Percentiles rank a stretch among this genome's conserved stretches.
These are phyloP conservation scores for Blastomyces emzantsi DNA, from an alignment of 2,329 filamentous ascomycete species.

Conservation along the genomic window DNA sequence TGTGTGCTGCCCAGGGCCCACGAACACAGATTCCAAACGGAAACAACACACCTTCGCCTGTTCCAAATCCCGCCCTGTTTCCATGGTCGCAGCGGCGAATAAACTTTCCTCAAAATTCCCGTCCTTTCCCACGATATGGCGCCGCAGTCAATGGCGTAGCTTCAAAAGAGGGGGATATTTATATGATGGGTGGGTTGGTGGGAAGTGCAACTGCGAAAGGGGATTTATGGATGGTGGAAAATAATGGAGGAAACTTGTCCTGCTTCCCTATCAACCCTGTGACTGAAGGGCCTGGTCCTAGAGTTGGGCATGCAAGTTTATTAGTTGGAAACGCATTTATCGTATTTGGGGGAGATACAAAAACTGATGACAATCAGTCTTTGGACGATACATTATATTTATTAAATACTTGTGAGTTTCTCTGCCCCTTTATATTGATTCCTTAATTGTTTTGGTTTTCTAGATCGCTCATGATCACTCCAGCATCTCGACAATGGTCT, in stretches of 20 bases:
- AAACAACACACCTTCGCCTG: conserved; percentile 22
- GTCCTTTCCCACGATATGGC: conserved; percentile 93
- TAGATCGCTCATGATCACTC: conserved; percentile 24
- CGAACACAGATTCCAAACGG: conserved; percentile 46
- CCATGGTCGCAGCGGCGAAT: conserved; percentile 90
- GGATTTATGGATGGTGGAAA: conserved; percentile 96
- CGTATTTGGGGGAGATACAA: conserved; percentile 96
- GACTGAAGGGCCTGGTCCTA: conserved; percentile 84
- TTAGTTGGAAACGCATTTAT: conserved; percentile 98
- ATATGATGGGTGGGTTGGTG: conserved; percentile 94
- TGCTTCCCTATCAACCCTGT: conserved; percentile 90
- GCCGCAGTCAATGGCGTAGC: conserved; percentile 87
- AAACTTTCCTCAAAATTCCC: conserved; percentile 72
- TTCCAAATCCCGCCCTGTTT: conserved; percentile 72
- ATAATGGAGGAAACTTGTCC: conserved; percentile 67
- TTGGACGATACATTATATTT: conserved; percentile 94
- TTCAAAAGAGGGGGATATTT: conserved; percentile 95
- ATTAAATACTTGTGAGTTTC: conserved; percentile 82
- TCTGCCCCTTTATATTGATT: not conserved
- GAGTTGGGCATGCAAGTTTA: conserved; percentile 88
- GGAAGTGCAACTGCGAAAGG: conserved; percentile 94
- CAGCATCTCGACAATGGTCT: conserved; percentile 97
- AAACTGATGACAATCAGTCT: conserved; percentile 84
- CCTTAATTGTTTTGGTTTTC: not conserved
- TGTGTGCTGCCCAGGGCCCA: conserved; percentile 18